Evolutionary conservation across 192 early-diverging fungal genomes (phyloP), one percentile per base, ranked within the genome.

Genomic region (Backusella luteola): DNA sequence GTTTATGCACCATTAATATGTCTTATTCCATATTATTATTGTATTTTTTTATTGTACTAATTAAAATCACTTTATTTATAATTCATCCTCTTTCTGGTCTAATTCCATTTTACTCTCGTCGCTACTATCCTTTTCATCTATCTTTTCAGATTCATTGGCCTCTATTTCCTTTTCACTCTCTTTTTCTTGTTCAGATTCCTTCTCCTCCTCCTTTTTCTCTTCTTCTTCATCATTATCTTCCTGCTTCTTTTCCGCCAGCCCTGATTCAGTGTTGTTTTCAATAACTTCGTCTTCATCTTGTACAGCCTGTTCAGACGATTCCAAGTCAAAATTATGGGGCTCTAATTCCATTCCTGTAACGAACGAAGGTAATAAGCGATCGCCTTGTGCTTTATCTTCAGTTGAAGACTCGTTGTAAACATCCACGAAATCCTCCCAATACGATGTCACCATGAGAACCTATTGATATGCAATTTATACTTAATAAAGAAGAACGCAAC

Each of bases 401-500:
- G 34, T 17, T 67, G 66, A 29, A 17, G 32, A 5, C 35, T 21
- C 67, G 34, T 68, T 36, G 67, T 68, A 35, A 36, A 68, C 23
- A 7, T 70, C 63, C 14, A 66, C 21, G 6, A 67, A 75, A 29
- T 75, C 74, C 21, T 75, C 74, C 74, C 74, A 75, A 46, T 63
- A 66, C 14, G 74, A 75, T 12, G 74, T 75, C 4, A 75, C 74
- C 34, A 66, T 67, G 19, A 75, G 42, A 32, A 75, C 74, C 72
- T 73, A 2, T 42, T 12, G n/a, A 42, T 42, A 70, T 17, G 6
- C 1, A 34, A 70, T 42, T 12, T 12, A 35, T 42, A 23, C 21
- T 23, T 23, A 35, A 70, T 35, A 7, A 70, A 39, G 11, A 9
- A 32, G 12, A 34, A 36, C 5, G 6, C 42, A 32, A 32, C 32